Conservation (phyloP, 176 grass and related monocot species). For the Chloris gayana region DNA sequence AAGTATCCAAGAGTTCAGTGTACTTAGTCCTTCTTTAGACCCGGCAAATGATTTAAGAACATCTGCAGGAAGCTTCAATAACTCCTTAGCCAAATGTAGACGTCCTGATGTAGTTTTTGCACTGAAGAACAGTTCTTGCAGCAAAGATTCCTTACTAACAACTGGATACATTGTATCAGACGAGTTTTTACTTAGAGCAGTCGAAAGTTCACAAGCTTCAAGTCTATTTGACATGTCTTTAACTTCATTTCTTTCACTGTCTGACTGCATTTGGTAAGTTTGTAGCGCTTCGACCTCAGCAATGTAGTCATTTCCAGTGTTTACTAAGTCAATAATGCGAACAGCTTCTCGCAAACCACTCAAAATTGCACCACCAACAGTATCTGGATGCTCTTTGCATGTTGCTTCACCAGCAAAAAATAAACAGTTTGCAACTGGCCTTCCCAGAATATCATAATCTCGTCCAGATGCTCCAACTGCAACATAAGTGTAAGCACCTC, state of each 20-base stretch:
- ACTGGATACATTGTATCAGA: slow-evolving; percentile 58
- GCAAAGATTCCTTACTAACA: slow-evolving; percentile 68
- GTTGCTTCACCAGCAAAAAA: slow-evolving; percentile 99
- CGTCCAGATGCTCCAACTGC: slow-evolving; percentile 86
- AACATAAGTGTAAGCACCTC: slow-evolving; percentile 97
- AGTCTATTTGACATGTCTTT: slow-evolving; percentile 84
- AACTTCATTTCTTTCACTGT: slow-evolving; percentile 90
- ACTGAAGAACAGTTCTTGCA: slow-evolving; percentile 94
- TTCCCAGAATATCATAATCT: slow-evolving; percentile 96
- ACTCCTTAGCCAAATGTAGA: slow-evolving; percentile 85
- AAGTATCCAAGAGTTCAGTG: slow-evolving; percentile 94
- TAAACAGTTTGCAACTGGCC: slow-evolving; percentile 85
- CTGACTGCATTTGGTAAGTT: slow-evolving; percentile 68
- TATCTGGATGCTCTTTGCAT: slow-evolving; percentile 99
- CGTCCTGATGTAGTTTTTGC: slow-evolving; percentile 91
- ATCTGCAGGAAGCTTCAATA: slow-evolving; percentile 68
- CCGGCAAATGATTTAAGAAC: slow-evolving; percentile 92
- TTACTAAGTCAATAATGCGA: slow-evolving; percentile 80
- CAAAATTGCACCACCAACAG: slow-evolving; percentile 98
- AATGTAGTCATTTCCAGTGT: slow-evolving; percentile 74
- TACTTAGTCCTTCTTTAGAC: slow-evolving; percentile 83
- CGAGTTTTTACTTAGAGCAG: slow-evolving; percentile 71
- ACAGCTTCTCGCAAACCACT: slow-evolving; percentile 97
- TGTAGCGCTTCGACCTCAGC: slow-evolving; percentile 90
- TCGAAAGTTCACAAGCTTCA: slow-evolving; percentile 77